Conservation (phyloP, 2,329 filamentous ascomycete genomes). For the Microsporum audouinii region DNA sequence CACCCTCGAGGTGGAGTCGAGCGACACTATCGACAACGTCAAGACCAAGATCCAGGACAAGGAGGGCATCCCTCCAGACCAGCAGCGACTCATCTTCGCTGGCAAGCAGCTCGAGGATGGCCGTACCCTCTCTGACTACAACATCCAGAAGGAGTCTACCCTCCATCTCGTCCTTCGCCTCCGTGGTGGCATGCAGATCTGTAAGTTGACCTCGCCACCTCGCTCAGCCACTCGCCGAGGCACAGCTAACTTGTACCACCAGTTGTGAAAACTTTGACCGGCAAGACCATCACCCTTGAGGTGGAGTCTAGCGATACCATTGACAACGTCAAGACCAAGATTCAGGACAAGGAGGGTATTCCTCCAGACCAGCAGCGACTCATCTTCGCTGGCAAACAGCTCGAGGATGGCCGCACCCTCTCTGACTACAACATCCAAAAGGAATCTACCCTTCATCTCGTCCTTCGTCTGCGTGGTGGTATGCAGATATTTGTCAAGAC, state of each 20-base stretch:
- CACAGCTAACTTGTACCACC: conserved; percentile 5
- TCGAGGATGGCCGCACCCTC: conserved; percentile 85
- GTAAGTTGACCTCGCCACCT: conserved; percentile 29
- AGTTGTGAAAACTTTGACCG: conserved; percentile 49
- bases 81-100: conserved; percentile 48
- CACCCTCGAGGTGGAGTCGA: conserved; percentile 40
- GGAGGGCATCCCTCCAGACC: conserved; percentile 48
- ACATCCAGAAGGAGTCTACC: conserved; percentile 52
- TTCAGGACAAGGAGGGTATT: conserved; percentile 95
- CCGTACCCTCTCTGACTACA: conserved; percentile 45
- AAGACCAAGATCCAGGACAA: conserved; percentile 51
- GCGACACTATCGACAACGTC: conserved; percentile 43
- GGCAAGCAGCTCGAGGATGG: conserved; percentile 49
- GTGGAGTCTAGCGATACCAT: conserved; percentile 71
- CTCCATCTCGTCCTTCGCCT: conserved; percentile 67
- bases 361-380: conserved; percentile 91
- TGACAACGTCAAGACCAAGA: conserved; percentile 94
- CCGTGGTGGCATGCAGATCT: conserved; percentile 54
- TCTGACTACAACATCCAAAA: conserved; percentile 95
- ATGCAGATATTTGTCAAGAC: conserved; percentile 50
- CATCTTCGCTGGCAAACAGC: conserved; percentile 92
- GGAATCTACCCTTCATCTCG: conserved; percentile 73
- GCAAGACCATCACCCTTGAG: conserved; percentile 56
- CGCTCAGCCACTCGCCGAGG: conserved; percentile 9
- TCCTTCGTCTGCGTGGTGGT: conserved; percentile 77